Evolutionary conservation across 2,329 filamentous ascomycete genomes (phyloP).

Genomic region (Phyllosticta ampelicida): DNA sequence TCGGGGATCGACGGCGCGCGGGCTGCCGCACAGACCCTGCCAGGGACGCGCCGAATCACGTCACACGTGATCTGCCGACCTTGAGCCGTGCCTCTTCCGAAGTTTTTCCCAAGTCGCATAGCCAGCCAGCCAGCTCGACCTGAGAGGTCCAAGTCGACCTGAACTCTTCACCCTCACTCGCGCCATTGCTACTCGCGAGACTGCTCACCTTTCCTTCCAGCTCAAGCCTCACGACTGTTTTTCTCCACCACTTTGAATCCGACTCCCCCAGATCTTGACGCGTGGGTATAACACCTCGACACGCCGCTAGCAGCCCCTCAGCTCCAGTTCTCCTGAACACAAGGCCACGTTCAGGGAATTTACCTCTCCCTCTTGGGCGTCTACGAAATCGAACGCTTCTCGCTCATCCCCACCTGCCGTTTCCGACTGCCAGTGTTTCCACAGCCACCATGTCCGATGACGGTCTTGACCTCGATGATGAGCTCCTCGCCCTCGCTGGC

Average conservation of each 20-base stretch:
- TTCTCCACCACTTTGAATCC: not conserved
- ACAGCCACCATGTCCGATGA: slow-evolving; percentile 56
- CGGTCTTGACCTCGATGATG: slow-evolving; percentile 58
- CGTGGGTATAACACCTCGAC: not conserved
- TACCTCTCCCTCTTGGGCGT: not conserved
- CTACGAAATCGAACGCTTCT: not conserved
- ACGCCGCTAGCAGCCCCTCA: slow-evolving; percentile 5
- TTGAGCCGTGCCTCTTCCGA: not conserved
- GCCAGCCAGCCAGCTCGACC: not conserved
- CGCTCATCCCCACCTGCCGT: not conserved
- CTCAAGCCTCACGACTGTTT: not conserved
- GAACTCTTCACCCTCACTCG: not conserved
- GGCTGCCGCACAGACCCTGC: not conserved
- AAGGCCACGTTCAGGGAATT: not conserved
- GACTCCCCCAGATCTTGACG: not conserved
- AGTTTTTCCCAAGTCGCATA: not conserved
- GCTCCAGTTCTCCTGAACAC: slow-evolving; percentile 7
- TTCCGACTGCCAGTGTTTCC: not conserved
- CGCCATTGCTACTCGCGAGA: not conserved
- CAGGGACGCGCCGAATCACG: not conserved
- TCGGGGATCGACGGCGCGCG: slow-evolving; percentile 3
- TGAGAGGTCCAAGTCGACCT: not conserved
- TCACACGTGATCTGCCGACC: not conserved
- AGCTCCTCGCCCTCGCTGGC: slow-evolving; percentile 85
- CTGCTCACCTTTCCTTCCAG: not conserved